Percentiles rank a stretch among this genome's conserved stretches.
Conservation (phyloP, 176 grass and related monocot genomes). For the Triticum monococcum region DNA sequence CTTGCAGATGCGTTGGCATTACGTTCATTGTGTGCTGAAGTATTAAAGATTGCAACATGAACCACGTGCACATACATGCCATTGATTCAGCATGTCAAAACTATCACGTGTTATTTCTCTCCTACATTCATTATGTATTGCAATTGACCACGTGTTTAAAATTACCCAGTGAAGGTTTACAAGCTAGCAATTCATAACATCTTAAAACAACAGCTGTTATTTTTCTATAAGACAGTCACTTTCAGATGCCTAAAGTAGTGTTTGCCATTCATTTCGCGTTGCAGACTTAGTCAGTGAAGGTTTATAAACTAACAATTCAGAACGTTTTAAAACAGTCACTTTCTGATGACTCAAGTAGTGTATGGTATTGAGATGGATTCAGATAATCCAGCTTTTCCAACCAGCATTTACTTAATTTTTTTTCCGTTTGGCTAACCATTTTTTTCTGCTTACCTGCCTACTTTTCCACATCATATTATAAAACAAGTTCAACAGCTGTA, state of each 20-base stretch:
- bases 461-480: too few species aligned
- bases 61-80: not conserved
- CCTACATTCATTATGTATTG: not conserved
- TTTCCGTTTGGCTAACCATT: not conserved
- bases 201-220: not conserved
- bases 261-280: not conserved
- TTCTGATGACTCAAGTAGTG: not conserved
- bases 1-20: not conserved
- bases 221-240: not conserved
- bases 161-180: not conserved
- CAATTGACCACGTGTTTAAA: not conserved
- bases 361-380: not conserved
- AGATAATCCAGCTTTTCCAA: too few species aligned
- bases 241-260: not conserved
- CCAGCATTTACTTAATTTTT: not conserved
- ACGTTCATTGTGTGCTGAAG: not conserved
- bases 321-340: not conserved
- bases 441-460: not conserved
- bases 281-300: not conserved
- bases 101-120: not conserved
- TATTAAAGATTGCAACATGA: not conserved
- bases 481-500: too few species aligned
- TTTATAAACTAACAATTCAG: not conserved
- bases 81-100: not conserved
- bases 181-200: not conserved